Base-by-base conservation (phyloP, 1,284 basidiomycete species). In the Omphalotus olearius region DNA sequence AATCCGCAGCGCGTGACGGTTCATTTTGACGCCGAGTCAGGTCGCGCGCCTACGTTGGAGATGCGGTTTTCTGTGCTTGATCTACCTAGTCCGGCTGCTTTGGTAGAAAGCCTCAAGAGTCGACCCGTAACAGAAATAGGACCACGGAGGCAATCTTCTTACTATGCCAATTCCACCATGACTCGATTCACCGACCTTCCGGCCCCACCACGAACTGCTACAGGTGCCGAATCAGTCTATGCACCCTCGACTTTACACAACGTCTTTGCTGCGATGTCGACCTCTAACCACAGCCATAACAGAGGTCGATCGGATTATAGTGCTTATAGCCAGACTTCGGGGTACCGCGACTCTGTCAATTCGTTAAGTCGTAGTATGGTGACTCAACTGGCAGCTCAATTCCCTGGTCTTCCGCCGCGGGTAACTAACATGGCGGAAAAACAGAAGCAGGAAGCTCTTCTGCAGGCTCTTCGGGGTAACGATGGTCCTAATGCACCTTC, bases 61-160 rank as follows among this genome's bases (percentile, higher is more conserved):
- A 70, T 89, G 58, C 78, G 82, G 17, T 79, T 88, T 56, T 87
- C 85, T 0, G 64, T 65, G 25, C 64, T 82, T 33, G 70, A 74
- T 40, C 60, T 83, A 47, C 76, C 79, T 14, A 63, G 59, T 36
- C 71, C 72, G 16, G 60, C 61, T 10, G 28, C 62, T 0, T 60
- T 74, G 14, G 64, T 64, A 1, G 66, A 70, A 33, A 62, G 54
- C 23, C 49, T 65, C 20, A 66, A 67, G 50, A 53, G 53, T 38
- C 57, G 52, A 9, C 50, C 28, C 20, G 45, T 40, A 47, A 53
- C 58, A 11, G 40, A 45, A 16, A 47, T 16, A 6, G 23, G 56
- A 51, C 38, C 53, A 10, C 59, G 58, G 20, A 17, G 41, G 20
- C 44, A 33, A 36, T 55, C 50, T 28, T 51, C 55, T 1, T 51